A percentile compares a stretch with the other conserved stretches of the same genome.
Evolutionary conservation across 768 basidiomycete genomes (phyloP).

Genomic region (Boletus patriciae): DNA sequence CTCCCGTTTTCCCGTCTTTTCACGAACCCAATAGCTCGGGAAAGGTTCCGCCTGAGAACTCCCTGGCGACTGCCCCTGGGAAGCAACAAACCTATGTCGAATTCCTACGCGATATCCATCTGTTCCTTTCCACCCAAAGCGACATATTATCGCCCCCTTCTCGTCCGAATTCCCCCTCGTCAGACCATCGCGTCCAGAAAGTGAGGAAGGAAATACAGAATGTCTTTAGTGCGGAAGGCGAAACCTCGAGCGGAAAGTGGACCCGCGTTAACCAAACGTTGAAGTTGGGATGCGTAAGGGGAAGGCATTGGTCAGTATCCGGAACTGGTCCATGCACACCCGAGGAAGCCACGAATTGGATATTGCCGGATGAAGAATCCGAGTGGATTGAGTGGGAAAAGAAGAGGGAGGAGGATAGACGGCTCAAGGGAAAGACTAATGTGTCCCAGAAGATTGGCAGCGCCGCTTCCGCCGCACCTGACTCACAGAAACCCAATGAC

Average conservation of each 20-base stretch:
- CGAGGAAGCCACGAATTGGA: constrained; percentile 31
- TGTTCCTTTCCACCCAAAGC: constrained; percentile 33
- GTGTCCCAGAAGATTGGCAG: constrained; percentile 7
- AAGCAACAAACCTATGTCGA: constrained; percentile 26
- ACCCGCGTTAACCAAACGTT: constrained; percentile 40
- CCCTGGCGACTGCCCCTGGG: neutral
- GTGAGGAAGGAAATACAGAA: constrained; percentile 37
- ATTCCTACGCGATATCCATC: constrained; percentile 31
- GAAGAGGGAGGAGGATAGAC: constrained; percentile 22
- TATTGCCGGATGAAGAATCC: constrained; percentile 48
- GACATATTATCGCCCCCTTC: constrained; percentile 38
- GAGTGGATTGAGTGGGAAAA: constrained; percentile 51
- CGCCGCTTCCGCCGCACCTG: constrained; percentile 1
- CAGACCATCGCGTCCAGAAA: constrained; percentile 29
- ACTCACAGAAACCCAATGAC: constrained; percentile 1
- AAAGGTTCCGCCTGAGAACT: constrained; percentile 6
- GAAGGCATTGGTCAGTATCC: constrained; percentile 30
- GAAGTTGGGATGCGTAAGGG: constrained; percentile 42
- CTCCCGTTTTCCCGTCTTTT: constrained; percentile 33
- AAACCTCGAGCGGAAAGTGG: constrained; percentile 51
- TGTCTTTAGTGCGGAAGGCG: constrained; percentile 35
- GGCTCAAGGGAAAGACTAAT: constrained; percentile 18
- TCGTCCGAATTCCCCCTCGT: constrained; percentile 34
- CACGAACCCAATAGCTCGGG: constrained; percentile 7
- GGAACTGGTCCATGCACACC: constrained; percentile 21